Evolutionary conservation across 1,284 basidiomycete species (phyloP), one percentile per base, ranked within the genome.

Genomic region (Ceratobasidium sp.): DNA sequence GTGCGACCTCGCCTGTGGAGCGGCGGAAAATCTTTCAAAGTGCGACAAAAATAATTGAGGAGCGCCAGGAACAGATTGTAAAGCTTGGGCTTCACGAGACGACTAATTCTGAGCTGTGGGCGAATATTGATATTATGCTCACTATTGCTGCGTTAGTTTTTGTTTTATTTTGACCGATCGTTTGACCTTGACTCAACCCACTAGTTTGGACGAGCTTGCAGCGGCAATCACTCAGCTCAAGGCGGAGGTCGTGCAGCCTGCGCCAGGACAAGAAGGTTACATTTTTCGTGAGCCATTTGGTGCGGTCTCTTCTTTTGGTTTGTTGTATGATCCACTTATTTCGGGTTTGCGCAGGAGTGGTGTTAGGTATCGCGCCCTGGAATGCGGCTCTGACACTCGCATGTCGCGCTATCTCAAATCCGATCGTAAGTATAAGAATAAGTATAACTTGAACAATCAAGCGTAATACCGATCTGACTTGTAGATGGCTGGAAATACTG

Each of bases 401-500:
- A 2, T 79, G 83, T 46, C 81, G 84, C 0, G 79, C 83, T 0
- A 79, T 83, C 54, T 77, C 83, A 1, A 83, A 84, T 44, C 82
- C 85, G 1, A 83, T 86, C 70, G 84, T 84, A 57, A 46, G 65
- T 44, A 54, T 78, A 15, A 33, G 2, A 44, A 54, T n/a, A n/a
- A 42, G 56, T 57, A 4, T 23, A 33, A 9, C 15, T 7, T 40
- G 15, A 46, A 13, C 33, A 15, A 13, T 67, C 20, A 28, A 9
- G 9, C 64, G 64, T 40, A 79, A 84, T 17, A 81, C 82, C 6
- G 26, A 20, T 40, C 28, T n/a, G 26, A 26, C 6, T 54, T 2
- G 81, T 85, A 66, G 78, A 81, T 84, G 20, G 84, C 83, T 1
- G 86, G 86, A 15, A 86, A 86, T 80, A 85, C 85, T 2, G 83